These are phyloP conservation scores for Fusarium domesticum DNA, from an alignment of 2,329 filamentous ascomycete genomes.

Conservation along the genomic window DNA sequence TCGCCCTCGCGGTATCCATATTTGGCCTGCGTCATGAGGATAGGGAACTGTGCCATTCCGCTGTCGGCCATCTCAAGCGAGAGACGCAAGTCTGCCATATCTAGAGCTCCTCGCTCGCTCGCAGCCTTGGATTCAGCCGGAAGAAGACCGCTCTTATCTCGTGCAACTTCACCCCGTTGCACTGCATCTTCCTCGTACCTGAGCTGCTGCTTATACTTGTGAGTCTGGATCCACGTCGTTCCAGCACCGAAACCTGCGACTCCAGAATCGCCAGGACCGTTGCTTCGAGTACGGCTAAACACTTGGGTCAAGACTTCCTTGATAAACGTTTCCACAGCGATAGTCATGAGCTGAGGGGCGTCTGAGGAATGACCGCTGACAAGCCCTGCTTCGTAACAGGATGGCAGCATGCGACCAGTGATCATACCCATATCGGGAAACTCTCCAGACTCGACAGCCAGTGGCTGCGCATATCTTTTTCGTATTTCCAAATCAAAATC, in stretches of 20 bases:
- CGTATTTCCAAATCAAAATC: constrained; percentile 66
- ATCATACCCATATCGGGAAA: constrained; percentile 65
- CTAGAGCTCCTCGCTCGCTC: constrained; percentile 66
- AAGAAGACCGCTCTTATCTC: constrained; percentile 73
- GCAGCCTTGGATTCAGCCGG: constrained; percentile 79
- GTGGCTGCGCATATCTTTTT: constrained; percentile 61
- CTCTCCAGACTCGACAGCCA: constrained; percentile 66
- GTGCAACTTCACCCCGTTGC: constrained; percentile 67
- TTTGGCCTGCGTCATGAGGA: constrained; percentile 67
- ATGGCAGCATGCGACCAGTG: constrained; percentile 63
- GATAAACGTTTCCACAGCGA: constrained; percentile 65
- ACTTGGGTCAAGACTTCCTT: constrained; percentile 63
- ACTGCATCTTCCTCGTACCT: constrained; percentile 71
- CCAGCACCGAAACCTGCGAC: constrained; percentile 63
- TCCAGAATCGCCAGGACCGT: constrained; percentile 60
- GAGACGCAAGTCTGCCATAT: constrained; percentile 74
- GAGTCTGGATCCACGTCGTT: constrained; percentile 72
- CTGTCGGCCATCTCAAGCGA: constrained; percentile 73
- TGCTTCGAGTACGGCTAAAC: constrained; percentile 62
- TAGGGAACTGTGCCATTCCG: constrained; percentile 73
- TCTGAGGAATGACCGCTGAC: constrained; percentile 57
- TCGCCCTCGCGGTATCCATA: constrained; percentile 73
- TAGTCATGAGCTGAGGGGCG: constrained; percentile 61
- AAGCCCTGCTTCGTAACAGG: constrained; percentile 65
- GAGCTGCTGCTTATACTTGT: constrained; percentile 72